These are phyloP conservation scores for Trebouxia sp. DNA, from an alignment of 139 green algal species.

Conservation along the genomic window DNA sequence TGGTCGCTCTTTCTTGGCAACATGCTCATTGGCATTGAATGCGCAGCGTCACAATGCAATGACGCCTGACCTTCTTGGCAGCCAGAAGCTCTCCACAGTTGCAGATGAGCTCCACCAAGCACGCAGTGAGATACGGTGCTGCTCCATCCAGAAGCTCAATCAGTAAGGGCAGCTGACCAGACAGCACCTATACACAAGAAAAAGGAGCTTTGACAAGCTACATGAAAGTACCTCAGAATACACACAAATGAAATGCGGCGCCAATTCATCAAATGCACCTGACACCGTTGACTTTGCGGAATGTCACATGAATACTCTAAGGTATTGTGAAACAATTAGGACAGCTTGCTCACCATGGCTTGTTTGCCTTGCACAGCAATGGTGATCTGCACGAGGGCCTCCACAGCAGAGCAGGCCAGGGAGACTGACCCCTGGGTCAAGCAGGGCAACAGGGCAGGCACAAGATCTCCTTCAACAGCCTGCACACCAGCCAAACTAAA, in stretches of 20 bases:
- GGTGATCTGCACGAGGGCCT: constrained; percentile 48
- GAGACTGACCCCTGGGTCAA: constrained; percentile 39
- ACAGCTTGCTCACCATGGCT: constrained; percentile 37
- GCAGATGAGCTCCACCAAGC: constrained; percentile 14
- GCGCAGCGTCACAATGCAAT: background rate
- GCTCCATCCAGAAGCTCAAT: constrained; percentile 6
- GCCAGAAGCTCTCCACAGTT: constrained; percentile 12
- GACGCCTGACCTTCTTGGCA: background rate
- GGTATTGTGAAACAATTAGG: background rate
- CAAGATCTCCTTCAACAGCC: constrained; percentile 35
- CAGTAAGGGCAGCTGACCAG: background rate
- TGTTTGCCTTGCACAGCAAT: constrained; percentile 53
- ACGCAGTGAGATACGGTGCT: background rate
- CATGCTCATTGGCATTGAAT: background rate
- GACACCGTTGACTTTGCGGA: background rate
- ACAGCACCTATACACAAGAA: background rate
- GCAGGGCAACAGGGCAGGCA: constrained; percentile 35
- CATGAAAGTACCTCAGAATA: background rate
- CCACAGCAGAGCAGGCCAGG: constrained; percentile 40
- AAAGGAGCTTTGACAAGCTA: background rate
- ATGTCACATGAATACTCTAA: background rate
- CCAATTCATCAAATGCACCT: background rate
- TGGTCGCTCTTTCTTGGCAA: background rate
- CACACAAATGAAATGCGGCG: background rate
- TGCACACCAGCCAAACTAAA: too few species aligned